Percentiles rank a stretch among this genome's conserved stretches.
Evolutionary conservation across 1,139 yeast species (phyloP).

Genomic region (Meyerozyma carpophila): DNA sequence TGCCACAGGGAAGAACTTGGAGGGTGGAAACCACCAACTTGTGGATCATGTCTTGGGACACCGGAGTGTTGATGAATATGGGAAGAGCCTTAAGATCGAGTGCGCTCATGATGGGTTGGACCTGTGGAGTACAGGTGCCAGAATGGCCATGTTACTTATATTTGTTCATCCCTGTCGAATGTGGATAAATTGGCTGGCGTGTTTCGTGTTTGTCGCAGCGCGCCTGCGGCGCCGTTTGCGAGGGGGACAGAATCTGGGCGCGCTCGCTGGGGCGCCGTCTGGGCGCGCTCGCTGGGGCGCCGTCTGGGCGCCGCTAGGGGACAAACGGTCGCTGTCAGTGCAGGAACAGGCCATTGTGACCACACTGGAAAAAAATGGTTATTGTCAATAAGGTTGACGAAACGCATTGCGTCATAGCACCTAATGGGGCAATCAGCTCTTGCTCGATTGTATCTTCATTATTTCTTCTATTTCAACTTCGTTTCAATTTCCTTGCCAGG

Average conservation of each 20-base stretch:
- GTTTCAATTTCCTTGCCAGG: too few relatives aligned
- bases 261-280: too few relatives aligned
- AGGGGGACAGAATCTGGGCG: too few relatives aligned
- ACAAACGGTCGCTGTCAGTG: not conserved
- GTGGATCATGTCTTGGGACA: slow-evolving; percentile 62
- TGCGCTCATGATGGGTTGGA: slow-evolving; percentile 3
- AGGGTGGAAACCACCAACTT: slow-evolving; percentile 57
- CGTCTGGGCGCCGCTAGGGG: too few relatives aligned
- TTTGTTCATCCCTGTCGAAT: slow-evolving; percentile 1
- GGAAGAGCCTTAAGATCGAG: slow-evolving; percentile 51
- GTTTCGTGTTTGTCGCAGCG: slow-evolving; percentile 2
- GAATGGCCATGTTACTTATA: not conserved
- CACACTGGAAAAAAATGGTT: too few relatives aligned
- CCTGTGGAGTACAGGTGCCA: not conserved
- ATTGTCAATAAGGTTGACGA: too few relatives aligned
- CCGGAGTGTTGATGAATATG: slow-evolving; percentile 51
- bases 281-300: too few relatives aligned
- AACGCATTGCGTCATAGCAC: too few relatives aligned
- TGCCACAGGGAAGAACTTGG: slow-evolving; percentile 56
- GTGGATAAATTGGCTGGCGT: not conserved
- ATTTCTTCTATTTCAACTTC: too few relatives aligned
- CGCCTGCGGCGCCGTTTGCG: not conserved
- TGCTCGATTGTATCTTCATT: too few relatives aligned
- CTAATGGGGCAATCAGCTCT: too few relatives aligned
- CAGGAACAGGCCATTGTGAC: not conserved